Conservation (phyloP, 768 basidiomycete genomes). For the Saitozyma sp. region DNA sequence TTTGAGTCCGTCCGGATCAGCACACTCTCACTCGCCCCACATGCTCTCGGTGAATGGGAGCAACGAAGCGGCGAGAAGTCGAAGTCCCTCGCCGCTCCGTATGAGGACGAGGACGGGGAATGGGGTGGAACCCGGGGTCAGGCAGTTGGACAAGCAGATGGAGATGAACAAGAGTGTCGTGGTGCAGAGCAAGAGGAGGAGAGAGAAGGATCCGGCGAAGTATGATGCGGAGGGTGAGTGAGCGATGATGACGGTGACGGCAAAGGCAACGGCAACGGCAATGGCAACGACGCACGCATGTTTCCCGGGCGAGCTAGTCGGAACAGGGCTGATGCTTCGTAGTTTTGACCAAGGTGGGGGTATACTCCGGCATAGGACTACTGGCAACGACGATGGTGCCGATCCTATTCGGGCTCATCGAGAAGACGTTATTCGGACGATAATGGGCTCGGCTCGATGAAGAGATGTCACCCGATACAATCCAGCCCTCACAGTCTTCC, state of each 20-base stretch:
- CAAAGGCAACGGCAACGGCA: too few species aligned
- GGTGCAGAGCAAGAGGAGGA: background rate
- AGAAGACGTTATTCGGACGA: slow-evolving; percentile 9
- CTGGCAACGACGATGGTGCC: slow-evolving; percentile 67
- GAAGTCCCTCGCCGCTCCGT: slow-evolving; percentile 2
- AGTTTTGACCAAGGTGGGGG: slow-evolving; percentile 88
- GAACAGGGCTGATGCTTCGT: slow-evolving; percentile 7
- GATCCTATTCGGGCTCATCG: slow-evolving; percentile 27
- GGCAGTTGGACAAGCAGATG: slow-evolving; percentile 4
- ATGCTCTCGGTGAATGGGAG: background rate
- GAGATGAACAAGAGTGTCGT: slow-evolving; percentile 4
- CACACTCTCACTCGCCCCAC: background rate
- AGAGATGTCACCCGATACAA: too few species aligned
- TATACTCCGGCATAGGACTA: slow-evolving; percentile 81
- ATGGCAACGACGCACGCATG: too few species aligned
- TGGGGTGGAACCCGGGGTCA: background rate
- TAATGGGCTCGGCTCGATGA: too few species aligned
- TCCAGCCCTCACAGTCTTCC: too few species aligned
- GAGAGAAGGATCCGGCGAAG: slow-evolving; percentile 3
- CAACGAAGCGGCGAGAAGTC: background rate
- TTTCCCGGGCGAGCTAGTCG: background rate
- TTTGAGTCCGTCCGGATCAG: too few species aligned
- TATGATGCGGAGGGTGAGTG: slow-evolving; percentile 48
- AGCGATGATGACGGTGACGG: too few species aligned
- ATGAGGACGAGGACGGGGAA: background rate